A percentile compares a stretch with the other conserved stretches of the same genome.
phyloP scores from a whole-genome alignment of 139 green algal genomes.

The Medakamo hakoo region DNA sequence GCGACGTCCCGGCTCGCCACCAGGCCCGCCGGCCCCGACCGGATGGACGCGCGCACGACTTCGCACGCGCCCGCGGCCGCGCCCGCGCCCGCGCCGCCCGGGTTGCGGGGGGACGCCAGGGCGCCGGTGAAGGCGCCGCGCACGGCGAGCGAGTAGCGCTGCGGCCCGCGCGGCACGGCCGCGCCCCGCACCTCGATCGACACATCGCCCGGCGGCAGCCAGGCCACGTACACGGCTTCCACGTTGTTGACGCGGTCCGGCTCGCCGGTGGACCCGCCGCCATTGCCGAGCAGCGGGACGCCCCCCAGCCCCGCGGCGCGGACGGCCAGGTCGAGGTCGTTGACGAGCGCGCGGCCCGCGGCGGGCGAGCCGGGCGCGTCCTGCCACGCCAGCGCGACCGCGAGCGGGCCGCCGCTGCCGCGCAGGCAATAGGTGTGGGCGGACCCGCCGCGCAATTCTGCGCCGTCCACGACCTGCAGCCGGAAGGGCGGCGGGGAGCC shows the following conservation, averaged over 20 bases:
- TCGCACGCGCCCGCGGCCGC: slow-evolving; percentile 3
- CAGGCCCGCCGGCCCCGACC: not conserved
- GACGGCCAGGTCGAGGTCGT: slow-evolving; percentile 72
- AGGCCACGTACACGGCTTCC: slow-evolving; percentile 34
- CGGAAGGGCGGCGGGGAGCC: not conserved
- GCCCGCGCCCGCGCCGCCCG: not conserved
- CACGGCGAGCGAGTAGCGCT: slow-evolving; percentile 59
- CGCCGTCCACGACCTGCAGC: slow-evolving; percentile 21
- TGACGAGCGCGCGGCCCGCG: slow-evolving; percentile 41
- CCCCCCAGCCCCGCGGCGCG: slow-evolving; percentile 36
- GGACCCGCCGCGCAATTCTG: slow-evolving; percentile 4
- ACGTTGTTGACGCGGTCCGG: slow-evolving; percentile 66
- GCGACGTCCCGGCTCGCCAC: not conserved
- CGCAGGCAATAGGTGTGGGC: slow-evolving; percentile 47
- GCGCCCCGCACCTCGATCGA: slow-evolving; percentile 28
- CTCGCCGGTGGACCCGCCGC: slow-evolving; percentile 7
- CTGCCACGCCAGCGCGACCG: slow-evolving; percentile 50
- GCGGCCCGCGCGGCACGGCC: slow-evolving; percentile 11
- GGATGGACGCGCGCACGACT: not conserved
- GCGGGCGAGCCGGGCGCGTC: slow-evolving; percentile 13
- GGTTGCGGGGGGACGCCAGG: slow-evolving; percentile 6
- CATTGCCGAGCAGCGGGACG: slow-evolving; percentile 42
- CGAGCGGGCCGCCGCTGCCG: slow-evolving; percentile 34
- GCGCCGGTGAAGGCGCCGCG: slow-evolving; percentile 25
- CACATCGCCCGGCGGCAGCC: slow-evolving; percentile 37